Conservation (phyloP, 345 rosid species). For the Syzygium aromaticum region DNA sequence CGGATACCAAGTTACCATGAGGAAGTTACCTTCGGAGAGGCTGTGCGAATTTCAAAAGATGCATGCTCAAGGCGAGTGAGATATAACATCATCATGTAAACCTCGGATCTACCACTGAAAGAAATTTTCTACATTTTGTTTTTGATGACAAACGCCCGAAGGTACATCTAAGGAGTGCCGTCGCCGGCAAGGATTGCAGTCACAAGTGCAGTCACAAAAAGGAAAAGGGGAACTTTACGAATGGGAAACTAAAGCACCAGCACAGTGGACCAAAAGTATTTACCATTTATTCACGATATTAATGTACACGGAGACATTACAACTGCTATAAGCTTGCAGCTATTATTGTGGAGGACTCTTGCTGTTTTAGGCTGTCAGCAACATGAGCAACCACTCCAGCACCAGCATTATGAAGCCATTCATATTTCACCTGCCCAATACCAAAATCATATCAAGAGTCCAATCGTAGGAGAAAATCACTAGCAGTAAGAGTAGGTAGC, state of each 20-base stretch:
- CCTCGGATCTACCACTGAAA: not conserved
- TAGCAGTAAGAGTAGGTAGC: not conserved
- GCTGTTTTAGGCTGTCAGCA: constrained; percentile 82
- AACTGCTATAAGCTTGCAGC: constrained; percentile 54
- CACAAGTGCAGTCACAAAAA: not conserved
- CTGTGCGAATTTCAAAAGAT: not conserved
- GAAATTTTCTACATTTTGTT: not conserved
- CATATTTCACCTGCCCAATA: constrained; percentile 66
- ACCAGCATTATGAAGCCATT: constrained; percentile 80
- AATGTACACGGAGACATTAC: not conserved
- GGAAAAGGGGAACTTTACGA: not conserved
- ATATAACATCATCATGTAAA: not conserved
- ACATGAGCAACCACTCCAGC: constrained; percentile 91
- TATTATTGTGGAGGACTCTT: constrained; percentile 43
- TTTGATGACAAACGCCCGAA: not conserved
- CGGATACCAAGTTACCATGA: not conserved
- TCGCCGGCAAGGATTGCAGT: not conserved
- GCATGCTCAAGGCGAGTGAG: not conserved
- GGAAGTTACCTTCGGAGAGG: not conserved
- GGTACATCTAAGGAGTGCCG: not conserved
- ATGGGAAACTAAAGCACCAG: not conserved
- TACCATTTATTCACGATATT: not conserved
- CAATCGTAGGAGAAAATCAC: not conserved
- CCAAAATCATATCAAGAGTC: not conserved
- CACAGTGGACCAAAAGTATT: not conserved